A percentile compares a stretch with the other conserved stretches of the same genome.
These are phyloP conservation scores for Breviolum minutum DNA, from an alignment of 73 alveolate genomes.

Conservation along the genomic window DNA sequence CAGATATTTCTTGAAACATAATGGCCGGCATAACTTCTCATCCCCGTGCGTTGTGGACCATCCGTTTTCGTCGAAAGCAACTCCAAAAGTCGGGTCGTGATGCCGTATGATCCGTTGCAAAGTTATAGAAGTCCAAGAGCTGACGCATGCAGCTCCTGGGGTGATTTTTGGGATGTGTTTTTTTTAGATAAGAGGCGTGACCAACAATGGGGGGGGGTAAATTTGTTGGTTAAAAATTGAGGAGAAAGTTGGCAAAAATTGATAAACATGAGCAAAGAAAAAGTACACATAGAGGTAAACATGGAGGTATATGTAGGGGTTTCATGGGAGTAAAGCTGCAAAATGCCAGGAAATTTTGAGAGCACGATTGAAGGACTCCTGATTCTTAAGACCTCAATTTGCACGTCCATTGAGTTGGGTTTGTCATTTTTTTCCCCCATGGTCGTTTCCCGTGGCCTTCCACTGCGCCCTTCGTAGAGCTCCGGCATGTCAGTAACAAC, in stretches of 20 bases:
- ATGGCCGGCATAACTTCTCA: no score
- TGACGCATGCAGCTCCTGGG: slow-evolving; percentile 85
- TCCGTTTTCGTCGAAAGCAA: neutral
- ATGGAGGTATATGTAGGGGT: no score
- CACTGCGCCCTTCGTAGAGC: slow-evolving; percentile 63
- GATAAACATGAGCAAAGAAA: no score
- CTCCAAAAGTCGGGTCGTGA: slow-evolving; percentile 91
- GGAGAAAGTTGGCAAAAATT: neutral
- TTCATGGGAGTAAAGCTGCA: no score
- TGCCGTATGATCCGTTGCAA: slow-evolving; percentile 85
- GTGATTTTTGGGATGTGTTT: neutral
- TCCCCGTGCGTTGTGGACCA: neutral
- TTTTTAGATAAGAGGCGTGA: neutral
- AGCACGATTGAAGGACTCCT: no score
- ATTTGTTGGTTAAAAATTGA: neutral
- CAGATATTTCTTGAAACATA: neutral
- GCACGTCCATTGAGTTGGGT: neutral
- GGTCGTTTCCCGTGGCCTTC: slow-evolving; percentile 16
- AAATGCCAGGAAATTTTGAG: no score
- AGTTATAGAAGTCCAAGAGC: slow-evolving; percentile 89
- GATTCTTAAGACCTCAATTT: neutral
- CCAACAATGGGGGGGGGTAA: neutral
- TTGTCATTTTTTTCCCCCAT: neutral
- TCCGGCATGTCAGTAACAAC: slow-evolving; percentile 50
- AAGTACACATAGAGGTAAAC: neutral